phyloP scores from a whole-genome alignment of 2,329 filamentous ascomycete genomes.

The Calonectria honghensis region DNA sequence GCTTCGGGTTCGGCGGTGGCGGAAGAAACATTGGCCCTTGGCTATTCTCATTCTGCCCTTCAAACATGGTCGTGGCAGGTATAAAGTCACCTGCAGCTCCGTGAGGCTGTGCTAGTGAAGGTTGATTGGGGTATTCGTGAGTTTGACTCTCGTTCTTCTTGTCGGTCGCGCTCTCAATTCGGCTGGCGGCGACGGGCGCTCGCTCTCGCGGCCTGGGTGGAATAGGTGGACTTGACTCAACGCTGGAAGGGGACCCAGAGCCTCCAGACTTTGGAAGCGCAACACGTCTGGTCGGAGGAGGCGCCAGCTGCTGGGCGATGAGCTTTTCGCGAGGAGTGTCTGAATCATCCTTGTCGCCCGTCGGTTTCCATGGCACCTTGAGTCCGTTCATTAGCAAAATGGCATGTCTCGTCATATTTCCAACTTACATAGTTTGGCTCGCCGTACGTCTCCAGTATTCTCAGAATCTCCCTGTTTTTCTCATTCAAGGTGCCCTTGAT shows the following conservation, averaged over 20 bases:
- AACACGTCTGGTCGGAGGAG: not conserved
- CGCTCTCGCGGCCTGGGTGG: not conserved
- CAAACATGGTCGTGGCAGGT: not conserved
- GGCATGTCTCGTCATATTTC: too few species aligned
- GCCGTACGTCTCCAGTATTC: not conserved
- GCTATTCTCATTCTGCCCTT: not conserved
- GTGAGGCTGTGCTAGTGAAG: not conserved
- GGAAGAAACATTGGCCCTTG: conserved; percentile 19
- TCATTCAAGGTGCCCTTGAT: conserved; percentile 1
- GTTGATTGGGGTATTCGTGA: not conserved
- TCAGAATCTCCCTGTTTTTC: conserved; percentile 6
- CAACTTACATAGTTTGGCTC: conserved; percentile 2
- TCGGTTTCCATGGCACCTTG: conserved; percentile 5
- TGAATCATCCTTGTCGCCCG: not conserved
- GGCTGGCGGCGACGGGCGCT: too few species aligned
- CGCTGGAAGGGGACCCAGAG: not conserved
- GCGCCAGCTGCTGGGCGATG: not conserved
- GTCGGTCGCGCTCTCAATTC: not conserved
- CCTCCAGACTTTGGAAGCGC: not conserved
- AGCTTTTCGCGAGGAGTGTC: conserved; percentile 9
- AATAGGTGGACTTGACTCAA: not conserved
- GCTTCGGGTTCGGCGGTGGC: not conserved
- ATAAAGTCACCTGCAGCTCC: not conserved
- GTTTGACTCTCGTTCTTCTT: not conserved
- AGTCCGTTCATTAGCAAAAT: not conserved